These are phyloP conservation scores for Pelargonium nanum DNA, from an alignment of 345 rosid species.

Conservation along the genomic window DNA sequence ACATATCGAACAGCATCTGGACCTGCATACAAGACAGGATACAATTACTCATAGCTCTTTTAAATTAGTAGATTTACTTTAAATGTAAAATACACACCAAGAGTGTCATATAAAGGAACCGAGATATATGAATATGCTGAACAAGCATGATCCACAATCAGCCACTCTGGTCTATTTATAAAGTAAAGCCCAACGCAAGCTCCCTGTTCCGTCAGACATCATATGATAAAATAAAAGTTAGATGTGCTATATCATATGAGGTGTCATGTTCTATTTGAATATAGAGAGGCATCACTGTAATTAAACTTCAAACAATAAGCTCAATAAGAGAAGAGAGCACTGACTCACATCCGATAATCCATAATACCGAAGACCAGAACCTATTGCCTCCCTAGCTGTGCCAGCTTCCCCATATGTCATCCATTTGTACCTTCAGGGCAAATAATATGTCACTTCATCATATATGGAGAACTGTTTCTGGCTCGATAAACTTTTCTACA, in stretches of 20 bases:
- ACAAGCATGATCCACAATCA: conserved; percentile 89
- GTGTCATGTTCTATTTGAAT: neutral
- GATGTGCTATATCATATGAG: neutral
- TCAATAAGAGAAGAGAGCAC: neutral
- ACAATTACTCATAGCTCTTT: neutral
- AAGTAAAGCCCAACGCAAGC: conserved; percentile 60
- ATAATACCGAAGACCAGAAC: conserved; percentile 61
- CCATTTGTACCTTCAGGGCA: conserved; percentile 61
- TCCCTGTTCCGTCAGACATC: conserved; percentile 42
- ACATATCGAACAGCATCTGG: conserved; percentile 79
- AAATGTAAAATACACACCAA: conserved; percentile 39
- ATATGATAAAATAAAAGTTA: conserved; percentile 5
- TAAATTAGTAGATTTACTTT: neutral
- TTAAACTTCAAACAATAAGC: neutral
- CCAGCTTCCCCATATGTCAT: conserved; percentile 81
- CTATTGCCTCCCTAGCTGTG: conserved; percentile 63
- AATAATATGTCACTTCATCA: conserved; percentile 2
- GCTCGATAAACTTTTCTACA: neutral
- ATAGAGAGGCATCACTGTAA: neutral
- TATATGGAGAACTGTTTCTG: neutral
- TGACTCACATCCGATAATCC: conserved; percentile 48
- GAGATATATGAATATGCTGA: conserved; percentile 84
- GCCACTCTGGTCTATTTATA: conserved; percentile 85
- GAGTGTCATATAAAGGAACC: conserved; percentile 88
- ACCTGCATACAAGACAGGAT: conserved; percentile 34